Evolutionary conservation across 2,329 filamentous ascomycete genomes (phyloP), one percentile per base, ranked within the genome.

Genomic region (Akanthomyces uredinophilus): DNA sequence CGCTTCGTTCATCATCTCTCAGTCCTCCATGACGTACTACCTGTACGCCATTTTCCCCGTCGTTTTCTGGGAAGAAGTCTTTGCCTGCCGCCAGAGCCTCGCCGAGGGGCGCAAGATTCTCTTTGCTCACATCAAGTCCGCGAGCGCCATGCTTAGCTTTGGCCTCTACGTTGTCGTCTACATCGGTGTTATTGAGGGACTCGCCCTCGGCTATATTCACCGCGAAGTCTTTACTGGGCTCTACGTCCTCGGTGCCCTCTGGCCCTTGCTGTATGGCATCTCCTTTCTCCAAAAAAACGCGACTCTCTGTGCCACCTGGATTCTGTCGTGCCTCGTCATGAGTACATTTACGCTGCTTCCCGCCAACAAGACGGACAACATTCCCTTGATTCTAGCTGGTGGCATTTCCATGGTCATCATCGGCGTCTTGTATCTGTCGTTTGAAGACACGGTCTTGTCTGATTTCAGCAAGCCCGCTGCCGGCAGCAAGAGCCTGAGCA

Each of bases 31-130:
- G 62, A 89, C 90, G 2, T 99, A 99, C 74, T 99, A 98, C 70
- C 85, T 86, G 2, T 99, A 99, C 72, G 90, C 89, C 0, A 84
- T 96, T 68, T 99, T 99, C 74, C 95, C 95, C 0, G 87, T 96
- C 2, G 84, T 91, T 62, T 98, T 99, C 77, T 99, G 95, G 95
- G 94, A 97, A 74, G 93, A 97, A 70, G 91, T 97, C 0, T 94
- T 89, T 74, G 90, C 91, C 3, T 86, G 90, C 32, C 84, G 92
- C 61, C 80, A 82, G 51, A 90, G 90, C 47, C 74, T 97, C 14
- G 70, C 77, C 6, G 82, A 87, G 65, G 93, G 92, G 3, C 81
- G 83, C 57, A 82, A 81, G 65, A 81, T 84, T 55, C 78, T 98
- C 10, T 87, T 96, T 66, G 82, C 84, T 1, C 83, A 93, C 66